phyloP scores from a whole-genome alignment of 176 grass and related monocot species.

The Pharus latifolius region DNA sequence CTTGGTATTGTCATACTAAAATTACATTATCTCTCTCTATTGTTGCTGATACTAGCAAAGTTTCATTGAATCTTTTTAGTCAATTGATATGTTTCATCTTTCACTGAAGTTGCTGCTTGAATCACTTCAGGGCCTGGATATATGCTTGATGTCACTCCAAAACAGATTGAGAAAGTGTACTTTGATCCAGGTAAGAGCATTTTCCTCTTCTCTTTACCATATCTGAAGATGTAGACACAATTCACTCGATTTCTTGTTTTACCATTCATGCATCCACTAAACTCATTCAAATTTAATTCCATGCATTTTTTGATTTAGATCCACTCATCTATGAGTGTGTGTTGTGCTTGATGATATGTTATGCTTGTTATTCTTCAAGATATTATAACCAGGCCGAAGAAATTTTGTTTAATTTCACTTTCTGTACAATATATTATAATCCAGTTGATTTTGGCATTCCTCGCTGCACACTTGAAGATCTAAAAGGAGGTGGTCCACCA shows the following conservation, averaged over 20 bases:
- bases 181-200: slow-evolving; percentile 85
- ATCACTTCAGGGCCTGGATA: slow-evolving; percentile 74
- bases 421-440: slow-evolving; percentile 8
- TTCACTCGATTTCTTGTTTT: neutral
- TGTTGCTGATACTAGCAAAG: slow-evolving; percentile 2
- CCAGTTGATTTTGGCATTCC: slow-evolving; percentile 97
- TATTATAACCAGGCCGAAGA: neutral
- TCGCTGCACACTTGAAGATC: slow-evolving; percentile 60
- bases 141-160: slow-evolving; percentile 85
- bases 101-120: neutral
- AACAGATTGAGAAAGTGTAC: slow-evolving; percentile 60
- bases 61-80: neutral
- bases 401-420: neutral
- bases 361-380: neutral
- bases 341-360: neutral
- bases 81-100: slow-evolving; percentile 15
- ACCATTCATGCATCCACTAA: neutral
- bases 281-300: neutral
- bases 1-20: slow-evolving; percentile 50
- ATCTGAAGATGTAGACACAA: neutral
- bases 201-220: neutral
- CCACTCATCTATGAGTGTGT: no score
- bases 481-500: slow-evolving; percentile 75
- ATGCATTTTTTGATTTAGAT: no score
- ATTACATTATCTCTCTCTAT: neutral